phyloP scores from a whole-genome alignment of 179 eudicot genomes.

The Camellia oleifera region DNA sequence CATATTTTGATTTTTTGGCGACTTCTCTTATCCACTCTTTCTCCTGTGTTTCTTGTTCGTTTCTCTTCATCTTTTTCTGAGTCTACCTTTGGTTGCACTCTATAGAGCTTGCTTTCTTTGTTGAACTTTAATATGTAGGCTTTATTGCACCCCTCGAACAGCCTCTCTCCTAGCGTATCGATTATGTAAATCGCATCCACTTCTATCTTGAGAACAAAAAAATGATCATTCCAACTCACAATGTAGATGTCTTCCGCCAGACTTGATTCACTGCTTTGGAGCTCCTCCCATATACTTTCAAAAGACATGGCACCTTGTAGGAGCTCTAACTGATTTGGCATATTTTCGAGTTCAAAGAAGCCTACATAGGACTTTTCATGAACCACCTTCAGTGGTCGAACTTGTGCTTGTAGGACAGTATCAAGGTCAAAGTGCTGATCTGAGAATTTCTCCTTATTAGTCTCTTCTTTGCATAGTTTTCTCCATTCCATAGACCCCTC shows the following conservation, averaged over 20 bases:
- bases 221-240: constrained; percentile 39
- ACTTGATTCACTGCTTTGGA: constrained; percentile 12
- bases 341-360: constrained; percentile 25
- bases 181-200: constrained; percentile 25
- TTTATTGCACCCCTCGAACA: constrained; percentile 34
- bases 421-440: constrained; percentile 34
- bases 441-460: constrained; percentile 17
- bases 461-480: constrained; percentile 22
- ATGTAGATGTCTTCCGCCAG: constrained; percentile 22
- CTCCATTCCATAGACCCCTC: constrained; percentile 30
- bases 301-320: constrained; percentile 32
- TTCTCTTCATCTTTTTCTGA: constrained; percentile 5
- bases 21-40: background rate
- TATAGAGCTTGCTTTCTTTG: constrained; percentile 21
- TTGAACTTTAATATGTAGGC: constrained; percentile 32
- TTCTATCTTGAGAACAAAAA: constrained; percentile 30
- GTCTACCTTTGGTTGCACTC: constrained; percentile 12
- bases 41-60: background rate
- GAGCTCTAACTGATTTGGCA: constrained; percentile 22
- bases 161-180: constrained; percentile 34
- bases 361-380: constrained; percentile 27
- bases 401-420: constrained; percentile 26
- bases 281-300: constrained; percentile 34
- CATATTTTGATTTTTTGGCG: constrained; percentile 4
- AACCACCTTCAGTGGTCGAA: constrained; percentile 20